Percentiles rank a stretch among this genome's conserved stretches.
Conservation (phyloP, 164 flowering plant genomes). For the Umbellularia californica region DNA sequence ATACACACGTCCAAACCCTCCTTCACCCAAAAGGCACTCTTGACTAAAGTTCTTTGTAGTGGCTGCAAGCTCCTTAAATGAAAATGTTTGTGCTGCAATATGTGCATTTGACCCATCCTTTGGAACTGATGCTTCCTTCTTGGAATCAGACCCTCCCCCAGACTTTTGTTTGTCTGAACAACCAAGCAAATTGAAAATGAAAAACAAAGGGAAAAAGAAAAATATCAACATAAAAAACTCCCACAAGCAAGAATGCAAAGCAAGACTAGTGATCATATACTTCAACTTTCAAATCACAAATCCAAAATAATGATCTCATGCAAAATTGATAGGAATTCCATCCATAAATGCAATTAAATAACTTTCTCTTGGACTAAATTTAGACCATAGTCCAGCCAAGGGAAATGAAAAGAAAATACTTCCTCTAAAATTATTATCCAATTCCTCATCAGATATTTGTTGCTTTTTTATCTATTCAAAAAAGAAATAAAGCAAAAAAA, state of each 20-base stretch:
- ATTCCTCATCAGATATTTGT: not conserved
- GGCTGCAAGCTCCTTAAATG: conserved; percentile 74
- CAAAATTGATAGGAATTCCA: not conserved
- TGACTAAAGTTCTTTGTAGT: conserved; percentile 77
- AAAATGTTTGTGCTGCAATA: conserved; percentile 80
- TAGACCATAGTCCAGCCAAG: not conserved
- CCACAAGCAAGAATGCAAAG: not conserved
- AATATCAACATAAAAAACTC: not conserved
- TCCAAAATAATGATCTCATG: not conserved
- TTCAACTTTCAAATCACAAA: not conserved
- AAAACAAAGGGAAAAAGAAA: not conserved
- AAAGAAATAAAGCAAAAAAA: not conserved
- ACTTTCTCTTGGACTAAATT: not conserved
- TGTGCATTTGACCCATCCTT: conserved; percentile 51
- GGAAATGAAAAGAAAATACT: too few species aligned
- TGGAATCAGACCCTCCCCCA: conserved; percentile 43
- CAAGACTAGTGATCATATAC: not conserved
- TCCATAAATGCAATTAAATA: not conserved
- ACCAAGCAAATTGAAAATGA: conserved; percentile 5
- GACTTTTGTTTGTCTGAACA: conserved; percentile 57
- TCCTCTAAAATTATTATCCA: not conserved
- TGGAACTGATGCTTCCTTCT: conserved; percentile 22
- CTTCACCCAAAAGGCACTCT: conserved; percentile 76
- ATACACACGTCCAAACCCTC: conserved; percentile 89
- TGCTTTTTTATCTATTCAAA: not conserved